Evolutionary conservation across 306 rosid species (phyloP), one percentile per base, ranked within the genome.

Genomic region (Medicago arabica): DNA sequence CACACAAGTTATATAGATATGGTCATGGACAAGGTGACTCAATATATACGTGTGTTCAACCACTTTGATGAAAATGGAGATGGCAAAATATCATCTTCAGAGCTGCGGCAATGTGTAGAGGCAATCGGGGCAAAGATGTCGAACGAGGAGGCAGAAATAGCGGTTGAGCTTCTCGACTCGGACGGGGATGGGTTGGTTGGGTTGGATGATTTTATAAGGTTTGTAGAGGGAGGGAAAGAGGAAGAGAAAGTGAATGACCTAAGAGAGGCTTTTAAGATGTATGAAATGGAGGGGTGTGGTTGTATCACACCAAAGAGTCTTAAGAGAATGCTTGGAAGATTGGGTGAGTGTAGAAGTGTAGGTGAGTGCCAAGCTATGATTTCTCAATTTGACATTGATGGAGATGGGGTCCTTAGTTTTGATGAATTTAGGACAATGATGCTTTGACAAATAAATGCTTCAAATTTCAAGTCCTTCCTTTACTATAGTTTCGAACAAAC

Each of bases 351-450:
- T 8, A 88, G 58, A 39, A 92, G 84, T 12, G 7, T 82, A 7
- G 86, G 84, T 34, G 88, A 89, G 6, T 92, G 93, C 69, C 54
- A 65, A 76, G 12, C 36, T 16, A 91, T 91, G 92, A 89, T 89
- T 12, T 50, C 91, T 18, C 77, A 68, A 3, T 89, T 86, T 73
- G 97, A 92, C 71, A 88, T 92, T 17, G 60, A 92, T 41, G 92
- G 91, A 3, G 97, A 91, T 77, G 95, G 97, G 15, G 82, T 91
- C 12, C 90, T 91, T 28, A 86, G 66, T 71, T 91, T 91, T 80
- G 95, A 91, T 83, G 95, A 91, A 49, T 91, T 91, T 78, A 84
- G 46, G 86, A 77, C 78, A 44, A 91, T 91, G 97, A 91, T 91
- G 95, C 50, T 72, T 14, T 91, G 81, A 82, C 4, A 58, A 8